Evolutionary conservation across 805 yeast genomes (phyloP).

Genomic region (Nakazawaea peltata): DNA sequence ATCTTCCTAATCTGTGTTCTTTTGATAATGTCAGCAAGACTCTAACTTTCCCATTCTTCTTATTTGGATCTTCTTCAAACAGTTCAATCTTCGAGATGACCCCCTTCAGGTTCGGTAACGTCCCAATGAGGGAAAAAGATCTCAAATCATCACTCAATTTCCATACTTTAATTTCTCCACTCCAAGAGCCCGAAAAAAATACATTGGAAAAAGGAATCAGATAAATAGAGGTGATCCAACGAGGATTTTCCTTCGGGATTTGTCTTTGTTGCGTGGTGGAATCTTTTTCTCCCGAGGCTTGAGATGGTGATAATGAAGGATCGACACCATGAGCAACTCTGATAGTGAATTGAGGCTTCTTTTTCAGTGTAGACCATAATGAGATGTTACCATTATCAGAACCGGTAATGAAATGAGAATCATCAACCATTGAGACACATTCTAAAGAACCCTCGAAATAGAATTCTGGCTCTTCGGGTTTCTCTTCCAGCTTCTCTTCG

Average conservation of each 20-base stretch:
- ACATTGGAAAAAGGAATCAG: slow-evolving; percentile 82
- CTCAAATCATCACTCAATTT: slow-evolving; percentile 57
- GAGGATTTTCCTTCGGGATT: slow-evolving; percentile 70
- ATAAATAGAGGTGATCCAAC: slow-evolving; percentile 74
- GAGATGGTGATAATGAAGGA: slow-evolving; percentile 32
- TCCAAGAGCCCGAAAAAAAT: slow-evolving; percentile 84
- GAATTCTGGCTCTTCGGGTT: slow-evolving; percentile 25
- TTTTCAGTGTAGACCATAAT: slow-evolving; percentile 87
- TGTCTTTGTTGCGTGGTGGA: slow-evolving; percentile 30
- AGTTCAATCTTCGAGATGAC: slow-evolving; percentile 57
- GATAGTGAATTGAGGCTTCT: slow-evolving; percentile 70
- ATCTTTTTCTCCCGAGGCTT: slow-evolving; percentile 45
- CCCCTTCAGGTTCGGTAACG: slow-evolving; percentile 56
- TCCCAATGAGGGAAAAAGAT: slow-evolving; percentile 48
- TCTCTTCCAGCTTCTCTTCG: slow-evolving; percentile 19
- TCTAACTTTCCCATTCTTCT: slow-evolving; percentile 42
- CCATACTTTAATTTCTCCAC: slow-evolving; percentile 77
- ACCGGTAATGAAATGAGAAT: slow-evolving; percentile 88
- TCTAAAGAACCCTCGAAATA: slow-evolving; percentile 84
- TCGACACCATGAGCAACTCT: slow-evolving; percentile 73
- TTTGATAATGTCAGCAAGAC: slow-evolving; percentile 66
- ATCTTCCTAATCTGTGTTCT: slow-evolving; percentile 85
- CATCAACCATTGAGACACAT: slow-evolving; percentile 85
- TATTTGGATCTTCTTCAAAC: slow-evolving; percentile 36
- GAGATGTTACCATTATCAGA: slow-evolving; percentile 87